phyloP scores from a whole-genome alignment of 169 alveolate genomes.

The Eimeria tenella region DNA sequence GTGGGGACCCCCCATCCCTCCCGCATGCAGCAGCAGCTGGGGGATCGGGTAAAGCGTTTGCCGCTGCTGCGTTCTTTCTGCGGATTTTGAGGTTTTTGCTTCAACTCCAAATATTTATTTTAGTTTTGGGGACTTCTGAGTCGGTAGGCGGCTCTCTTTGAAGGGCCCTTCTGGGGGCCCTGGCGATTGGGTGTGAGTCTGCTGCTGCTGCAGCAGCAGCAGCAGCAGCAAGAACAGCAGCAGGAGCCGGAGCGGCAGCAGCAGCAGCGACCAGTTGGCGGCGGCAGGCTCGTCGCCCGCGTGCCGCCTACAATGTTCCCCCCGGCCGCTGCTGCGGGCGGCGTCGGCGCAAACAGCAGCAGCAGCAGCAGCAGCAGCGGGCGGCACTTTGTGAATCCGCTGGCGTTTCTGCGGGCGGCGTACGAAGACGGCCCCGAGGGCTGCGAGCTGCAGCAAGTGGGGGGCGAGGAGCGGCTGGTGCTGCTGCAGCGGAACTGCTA shows the following conservation, averaged over 20 bases:
- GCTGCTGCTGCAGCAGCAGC: constrained; percentile 13
- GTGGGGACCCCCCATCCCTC: too few species aligned
- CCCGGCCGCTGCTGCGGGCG: neutral
- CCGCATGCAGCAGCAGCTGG: too few species aligned
- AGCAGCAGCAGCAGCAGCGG: neutral
- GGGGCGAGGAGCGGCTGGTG: constrained; percentile 65
- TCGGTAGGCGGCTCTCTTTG: too few species aligned
- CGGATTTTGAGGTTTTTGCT: too few species aligned
- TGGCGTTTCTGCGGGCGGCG: neutral
- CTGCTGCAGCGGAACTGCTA: constrained; percentile 63
- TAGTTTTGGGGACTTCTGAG: too few species aligned
- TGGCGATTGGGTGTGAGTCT: too few species aligned
- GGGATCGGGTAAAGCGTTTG: too few species aligned
- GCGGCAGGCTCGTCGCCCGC: neutral
- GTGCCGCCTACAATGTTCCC: neutral
- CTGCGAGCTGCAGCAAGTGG: constrained; percentile 52
- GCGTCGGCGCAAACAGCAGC: neutral
- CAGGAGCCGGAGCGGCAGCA: neutral
- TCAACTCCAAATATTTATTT: too few species aligned
- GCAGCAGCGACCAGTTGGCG: neutral
- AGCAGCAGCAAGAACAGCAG: neutral
- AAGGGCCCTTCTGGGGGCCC: too few species aligned
- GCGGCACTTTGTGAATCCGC: constrained; percentile 11
- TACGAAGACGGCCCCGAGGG: constrained; percentile 1
- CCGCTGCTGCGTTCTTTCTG: too few species aligned